Conservation (phyloP, 805 yeast genomes). For the Groenewaldozyma tartarivorans region DNA sequence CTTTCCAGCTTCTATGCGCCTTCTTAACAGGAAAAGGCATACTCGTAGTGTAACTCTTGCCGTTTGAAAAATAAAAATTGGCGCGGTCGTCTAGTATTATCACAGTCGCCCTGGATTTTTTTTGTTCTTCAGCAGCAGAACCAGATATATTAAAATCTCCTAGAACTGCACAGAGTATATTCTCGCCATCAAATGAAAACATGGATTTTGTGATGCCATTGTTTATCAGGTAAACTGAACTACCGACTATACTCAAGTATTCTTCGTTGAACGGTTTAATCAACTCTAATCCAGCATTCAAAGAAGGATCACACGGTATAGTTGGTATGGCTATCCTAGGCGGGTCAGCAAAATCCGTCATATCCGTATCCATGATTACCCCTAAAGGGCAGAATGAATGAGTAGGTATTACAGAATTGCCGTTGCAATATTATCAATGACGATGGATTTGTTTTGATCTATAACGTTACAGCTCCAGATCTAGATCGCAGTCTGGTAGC, state of each 20-base stretch:
- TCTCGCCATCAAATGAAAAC: conserved; percentile 7
- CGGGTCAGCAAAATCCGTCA: no score
- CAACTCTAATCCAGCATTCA: no score
- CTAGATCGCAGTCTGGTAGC: no score
- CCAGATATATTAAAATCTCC: conserved; percentile 33
- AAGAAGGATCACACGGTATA: no score
- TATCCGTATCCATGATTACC: no score
- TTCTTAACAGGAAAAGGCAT: conserved; percentile 58
- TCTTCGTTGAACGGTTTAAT: conserved; percentile 1
- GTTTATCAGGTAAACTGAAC: conserved; percentile 37
- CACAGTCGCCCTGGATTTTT: conserved; percentile 34
- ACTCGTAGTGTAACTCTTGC: conserved; percentile 48
- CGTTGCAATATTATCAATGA: no score
- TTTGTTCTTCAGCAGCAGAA: conserved; percentile 10
- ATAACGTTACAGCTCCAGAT: no score
- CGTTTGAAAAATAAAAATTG: conserved; percentile 51
- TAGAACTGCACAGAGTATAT: conserved; percentile 50
- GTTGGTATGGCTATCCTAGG: no score
- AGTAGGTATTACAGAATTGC: no score
- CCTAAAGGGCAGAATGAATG: no score
- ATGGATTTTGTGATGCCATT: conserved; percentile 43
- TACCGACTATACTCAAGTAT: conserved; percentile 6
- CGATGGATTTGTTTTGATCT: no score
- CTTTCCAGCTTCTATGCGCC: conserved; percentile 59
- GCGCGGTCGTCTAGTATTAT: conserved; percentile 54